These are phyloP conservation scores for Phytophthora constricta DNA, from an alignment of 352 stramenopile species.

Conservation along the genomic window DNA sequence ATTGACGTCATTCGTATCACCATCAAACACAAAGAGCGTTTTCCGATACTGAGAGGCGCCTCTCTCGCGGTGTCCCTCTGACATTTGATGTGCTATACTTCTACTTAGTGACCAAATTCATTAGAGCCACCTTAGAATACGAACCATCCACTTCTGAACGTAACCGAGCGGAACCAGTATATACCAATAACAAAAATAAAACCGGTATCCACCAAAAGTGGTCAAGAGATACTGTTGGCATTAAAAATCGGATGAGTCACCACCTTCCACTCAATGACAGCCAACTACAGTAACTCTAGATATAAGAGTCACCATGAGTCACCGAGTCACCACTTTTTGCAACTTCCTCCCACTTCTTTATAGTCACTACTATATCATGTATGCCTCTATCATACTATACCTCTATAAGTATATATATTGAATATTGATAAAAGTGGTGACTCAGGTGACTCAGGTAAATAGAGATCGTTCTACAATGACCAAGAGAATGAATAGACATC, in stretches of 20 bases:
- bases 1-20: no score
- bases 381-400: no score
- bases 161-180: slow-evolving; percentile 25
- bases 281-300: no score
- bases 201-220: slow-evolving; percentile 19
- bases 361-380: not conserved
- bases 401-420: no score
- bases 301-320: slow-evolving; percentile 21
- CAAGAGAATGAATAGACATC: slow-evolving; percentile 25
- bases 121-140: slow-evolving; percentile 26
- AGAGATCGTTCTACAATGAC: slow-evolving; percentile 17
- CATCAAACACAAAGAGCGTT: no score
- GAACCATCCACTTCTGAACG: slow-evolving; percentile 24
- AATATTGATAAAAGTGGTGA: no score
- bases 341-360: not conserved
- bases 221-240: slow-evolving; percentile 17
- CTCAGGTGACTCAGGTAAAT: no score
- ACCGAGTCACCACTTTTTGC: slow-evolving; percentile 2
- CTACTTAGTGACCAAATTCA: slow-evolving; percentile 14
- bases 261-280: no score
- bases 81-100: slow-evolving; percentile 14
- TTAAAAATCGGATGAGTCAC: slow-evolving; percentile 13
- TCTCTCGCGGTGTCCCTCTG: slow-evolving; percentile 22
- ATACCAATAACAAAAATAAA: slow-evolving; percentile 21
- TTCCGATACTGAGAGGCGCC: slow-evolving; percentile 14